These are phyloP conservation scores for Rhizopogon hawkerae DNA, from an alignment of 1,284 basidiomycete genomes.

Conservation along the genomic window DNA sequence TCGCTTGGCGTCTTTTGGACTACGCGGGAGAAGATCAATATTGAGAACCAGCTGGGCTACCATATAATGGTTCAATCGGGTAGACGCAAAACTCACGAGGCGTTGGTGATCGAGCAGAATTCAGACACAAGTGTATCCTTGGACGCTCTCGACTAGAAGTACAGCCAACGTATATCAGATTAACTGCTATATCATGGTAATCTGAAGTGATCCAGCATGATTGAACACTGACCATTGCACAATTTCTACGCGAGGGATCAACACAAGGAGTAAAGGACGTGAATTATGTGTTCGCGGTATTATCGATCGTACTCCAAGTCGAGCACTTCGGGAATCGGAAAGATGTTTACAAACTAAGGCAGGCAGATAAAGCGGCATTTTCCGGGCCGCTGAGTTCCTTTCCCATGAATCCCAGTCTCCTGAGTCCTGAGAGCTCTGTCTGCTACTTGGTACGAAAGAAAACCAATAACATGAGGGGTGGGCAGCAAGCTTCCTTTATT, in stretches of 20 bases:
- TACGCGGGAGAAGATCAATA: constrained; percentile 29
- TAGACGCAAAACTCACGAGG: constrained; percentile 45
- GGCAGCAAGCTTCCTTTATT: too few species aligned
- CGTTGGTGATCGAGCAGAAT: constrained; percentile 59
- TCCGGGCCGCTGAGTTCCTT: constrained; percentile 1
- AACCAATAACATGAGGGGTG: neutral
- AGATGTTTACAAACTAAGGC: neutral
- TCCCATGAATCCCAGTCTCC: neutral
- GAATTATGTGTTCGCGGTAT: neutral
- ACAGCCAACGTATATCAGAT: constrained; percentile 3
- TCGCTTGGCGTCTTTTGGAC: constrained; percentile 58
- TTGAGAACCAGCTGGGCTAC: constrained; percentile 5
- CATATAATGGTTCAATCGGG: neutral
- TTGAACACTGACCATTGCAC: constrained; percentile 5
- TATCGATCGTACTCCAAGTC: neutral
- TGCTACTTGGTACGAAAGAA: too few species aligned
- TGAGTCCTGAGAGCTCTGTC: too few species aligned
- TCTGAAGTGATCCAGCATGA: constrained; percentile 1
- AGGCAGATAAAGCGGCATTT: constrained; percentile 1
- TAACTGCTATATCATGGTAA: constrained; percentile 2
- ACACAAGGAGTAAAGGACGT: neutral
- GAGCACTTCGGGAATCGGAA: neutral
- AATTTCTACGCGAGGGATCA: too few species aligned
- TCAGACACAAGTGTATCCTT: constrained; percentile 35
- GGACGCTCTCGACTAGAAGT: constrained; percentile 12